A percentile compares a stretch with the other conserved stretches of the same genome.
Evolutionary conservation across 108 stramenopile species (phyloP).

Genomic region (Fragilariopsis cylindrus): DNA sequence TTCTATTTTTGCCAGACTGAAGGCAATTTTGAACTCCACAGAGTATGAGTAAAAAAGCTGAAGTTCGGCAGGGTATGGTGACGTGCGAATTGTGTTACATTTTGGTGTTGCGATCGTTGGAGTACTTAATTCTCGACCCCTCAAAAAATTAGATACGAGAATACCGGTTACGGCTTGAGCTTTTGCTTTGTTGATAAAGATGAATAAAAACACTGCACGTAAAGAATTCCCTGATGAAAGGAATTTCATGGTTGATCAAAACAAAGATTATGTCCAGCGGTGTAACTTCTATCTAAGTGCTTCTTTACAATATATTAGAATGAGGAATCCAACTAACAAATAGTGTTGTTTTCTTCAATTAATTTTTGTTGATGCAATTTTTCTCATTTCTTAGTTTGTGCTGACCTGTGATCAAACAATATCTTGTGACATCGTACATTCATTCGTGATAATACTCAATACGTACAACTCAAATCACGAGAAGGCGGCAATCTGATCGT

Average conservation of each 20-base stretch:
- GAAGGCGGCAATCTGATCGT: not conserved
- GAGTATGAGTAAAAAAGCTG: slow-evolving; percentile 34
- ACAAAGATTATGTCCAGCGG: too few relatives aligned
- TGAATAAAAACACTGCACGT: too few relatives aligned
- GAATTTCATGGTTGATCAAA: too few relatives aligned
- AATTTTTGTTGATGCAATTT: not conserved
- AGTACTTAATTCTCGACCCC: not conserved
- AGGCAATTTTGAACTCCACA: slow-evolving; percentile 14
- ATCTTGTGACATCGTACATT: not conserved
- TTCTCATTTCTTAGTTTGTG: not conserved
- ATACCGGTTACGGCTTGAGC: not conserved
- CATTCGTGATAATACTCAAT: not conserved
- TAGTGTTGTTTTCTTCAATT: not conserved
- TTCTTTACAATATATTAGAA: too few relatives aligned
- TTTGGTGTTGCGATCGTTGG: slow-evolving; percentile 19
- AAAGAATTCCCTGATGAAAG: too few relatives aligned
- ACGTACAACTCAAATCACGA: not conserved
- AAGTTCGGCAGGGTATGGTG: slow-evolving; percentile 24
- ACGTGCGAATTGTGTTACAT: slow-evolving; percentile 15
- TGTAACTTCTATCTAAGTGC: too few relatives aligned
- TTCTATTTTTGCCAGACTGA: slow-evolving; percentile 20
- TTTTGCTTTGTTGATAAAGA: slow-evolving; percentile 1
- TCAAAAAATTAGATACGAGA: not conserved
- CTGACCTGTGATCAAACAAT: not conserved
- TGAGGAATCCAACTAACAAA: too few relatives aligned